Evolutionary conservation across 2,329 filamentous ascomycete genomes (phyloP).

Genomic region (Monosporascus sp.): DNA sequence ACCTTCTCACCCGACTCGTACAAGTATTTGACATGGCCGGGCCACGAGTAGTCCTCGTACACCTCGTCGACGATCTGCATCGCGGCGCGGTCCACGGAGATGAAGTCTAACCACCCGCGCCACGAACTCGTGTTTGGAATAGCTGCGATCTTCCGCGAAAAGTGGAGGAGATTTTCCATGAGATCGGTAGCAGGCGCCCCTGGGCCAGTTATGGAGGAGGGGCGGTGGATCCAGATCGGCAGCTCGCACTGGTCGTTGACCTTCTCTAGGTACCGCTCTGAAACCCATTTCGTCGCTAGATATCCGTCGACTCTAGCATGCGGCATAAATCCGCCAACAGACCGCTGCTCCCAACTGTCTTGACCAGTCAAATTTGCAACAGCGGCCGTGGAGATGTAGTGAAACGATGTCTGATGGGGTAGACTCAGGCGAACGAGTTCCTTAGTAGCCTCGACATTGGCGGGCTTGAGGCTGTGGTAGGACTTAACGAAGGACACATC

Average conservation of each 20-base stretch:
- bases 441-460: constrained; percentile 29
- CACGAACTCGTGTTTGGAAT: not conserved
- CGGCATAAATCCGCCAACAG: not conserved
- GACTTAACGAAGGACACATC: constrained; percentile 30
- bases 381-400: constrained; percentile 28
- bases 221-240: constrained; percentile 4
- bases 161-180: constrained; percentile 2
- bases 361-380: constrained; percentile 6
- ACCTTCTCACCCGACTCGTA: constrained; percentile 7
- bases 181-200: constrained; percentile 2
- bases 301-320: constrained; percentile 15
- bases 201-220: not conserved
- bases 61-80: not conserved
- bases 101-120: not conserved
- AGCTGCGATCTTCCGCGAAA: not conserved
- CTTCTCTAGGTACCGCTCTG: constrained; percentile 17
- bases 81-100: not conserved
- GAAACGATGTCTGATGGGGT: constrained; percentile 23
- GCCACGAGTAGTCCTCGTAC: constrained; percentile 10
- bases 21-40: constrained; percentile 7
- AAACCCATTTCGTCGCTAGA: constrained; percentile 18
- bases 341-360: not conserved
- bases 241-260: not conserved
- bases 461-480: constrained; percentile 26
- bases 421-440: constrained; percentile 12